Conservation (phyloP, 257 asterid species). For the Penstemon davidsonii region DNA sequence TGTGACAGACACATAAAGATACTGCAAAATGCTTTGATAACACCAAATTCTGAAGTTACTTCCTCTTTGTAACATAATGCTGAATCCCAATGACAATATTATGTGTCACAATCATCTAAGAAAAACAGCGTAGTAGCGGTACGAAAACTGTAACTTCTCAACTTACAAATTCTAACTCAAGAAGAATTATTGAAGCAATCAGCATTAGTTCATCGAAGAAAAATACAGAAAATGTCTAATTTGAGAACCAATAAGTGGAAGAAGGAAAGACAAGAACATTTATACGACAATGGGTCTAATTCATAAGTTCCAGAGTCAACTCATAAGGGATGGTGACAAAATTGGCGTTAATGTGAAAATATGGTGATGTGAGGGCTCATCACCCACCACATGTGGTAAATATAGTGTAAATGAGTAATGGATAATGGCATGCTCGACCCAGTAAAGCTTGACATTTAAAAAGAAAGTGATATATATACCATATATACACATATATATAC, state of each 20-base stretch:
- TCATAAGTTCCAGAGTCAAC: not conserved
- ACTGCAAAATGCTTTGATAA: not conserved
- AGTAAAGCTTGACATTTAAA: constrained; percentile 2
- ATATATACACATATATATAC: no score
- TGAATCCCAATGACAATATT: constrained; percentile 3
- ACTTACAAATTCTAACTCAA: not conserved
- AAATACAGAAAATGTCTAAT: not conserved
- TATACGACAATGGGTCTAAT: not conserved
- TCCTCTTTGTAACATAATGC: not conserved
- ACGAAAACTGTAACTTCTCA: not conserved
- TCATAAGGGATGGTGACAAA: not conserved
- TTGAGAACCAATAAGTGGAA: no score
- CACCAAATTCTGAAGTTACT: constrained; percentile 11
- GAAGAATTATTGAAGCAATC: not conserved
- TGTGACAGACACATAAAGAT: not conserved
- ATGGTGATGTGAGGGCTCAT: not conserved
- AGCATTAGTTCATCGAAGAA: not conserved
- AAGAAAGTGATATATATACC: not conserved
- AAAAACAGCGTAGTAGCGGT: not conserved
- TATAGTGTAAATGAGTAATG: not conserved
- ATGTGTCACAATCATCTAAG: not conserved
- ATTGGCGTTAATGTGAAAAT: not conserved
- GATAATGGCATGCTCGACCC: constrained; percentile 13
- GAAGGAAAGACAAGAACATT: no score
- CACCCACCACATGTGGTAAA: not conserved